Evolutionary conservation across 2,329 filamentous ascomycete genomes (phyloP).

Genomic region (Anthostomella pinea): DNA sequence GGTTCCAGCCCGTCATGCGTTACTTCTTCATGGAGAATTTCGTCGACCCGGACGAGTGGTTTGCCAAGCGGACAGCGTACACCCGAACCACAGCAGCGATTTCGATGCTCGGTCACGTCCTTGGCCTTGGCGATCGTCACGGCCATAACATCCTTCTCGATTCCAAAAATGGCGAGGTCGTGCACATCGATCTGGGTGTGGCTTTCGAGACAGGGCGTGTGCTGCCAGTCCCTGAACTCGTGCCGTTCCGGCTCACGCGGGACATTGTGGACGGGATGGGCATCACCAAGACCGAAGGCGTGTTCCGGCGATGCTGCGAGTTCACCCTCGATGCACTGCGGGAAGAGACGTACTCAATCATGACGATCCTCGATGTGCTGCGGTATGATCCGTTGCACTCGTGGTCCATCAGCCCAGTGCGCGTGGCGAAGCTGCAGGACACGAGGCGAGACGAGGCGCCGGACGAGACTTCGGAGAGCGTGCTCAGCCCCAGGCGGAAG

Average conservation of each 20-base stretch:
- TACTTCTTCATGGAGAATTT: constrained; percentile 98
- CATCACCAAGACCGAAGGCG: constrained; percentile 88
- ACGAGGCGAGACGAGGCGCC: constrained; percentile 48
- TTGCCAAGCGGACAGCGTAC: constrained; percentile 82
- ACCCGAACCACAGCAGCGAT: constrained; percentile 91
- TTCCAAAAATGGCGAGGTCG: constrained; percentile 82
- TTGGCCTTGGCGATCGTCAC: constrained; percentile 91
- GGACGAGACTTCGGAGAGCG: constrained; percentile 36
- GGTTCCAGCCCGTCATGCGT: constrained; percentile 88
- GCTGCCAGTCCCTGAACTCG: constrained; percentile 90
- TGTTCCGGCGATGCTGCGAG: constrained; percentile 96
- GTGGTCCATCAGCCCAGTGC: constrained; percentile 80
- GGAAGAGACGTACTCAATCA: constrained; percentile 95
- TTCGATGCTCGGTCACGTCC: constrained; percentile 88
- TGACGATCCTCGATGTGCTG: constrained; percentile 96
- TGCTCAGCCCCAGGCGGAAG: constrained; percentile 41
- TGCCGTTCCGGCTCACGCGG: constrained; percentile 90
- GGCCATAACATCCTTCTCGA: constrained; percentile 97
- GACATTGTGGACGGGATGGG: constrained; percentile 98
- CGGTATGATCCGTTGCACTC: constrained; percentile 97
- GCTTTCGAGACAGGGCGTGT: constrained; percentile 96
- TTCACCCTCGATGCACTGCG: constrained; percentile 92
- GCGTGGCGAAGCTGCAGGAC: constrained; percentile 63
- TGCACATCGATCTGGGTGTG: constrained; percentile 95
- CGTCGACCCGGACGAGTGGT: constrained; percentile 94